Conservation (phyloP, 257 asterid genomes). For the Forsythia viridissima region DNA sequence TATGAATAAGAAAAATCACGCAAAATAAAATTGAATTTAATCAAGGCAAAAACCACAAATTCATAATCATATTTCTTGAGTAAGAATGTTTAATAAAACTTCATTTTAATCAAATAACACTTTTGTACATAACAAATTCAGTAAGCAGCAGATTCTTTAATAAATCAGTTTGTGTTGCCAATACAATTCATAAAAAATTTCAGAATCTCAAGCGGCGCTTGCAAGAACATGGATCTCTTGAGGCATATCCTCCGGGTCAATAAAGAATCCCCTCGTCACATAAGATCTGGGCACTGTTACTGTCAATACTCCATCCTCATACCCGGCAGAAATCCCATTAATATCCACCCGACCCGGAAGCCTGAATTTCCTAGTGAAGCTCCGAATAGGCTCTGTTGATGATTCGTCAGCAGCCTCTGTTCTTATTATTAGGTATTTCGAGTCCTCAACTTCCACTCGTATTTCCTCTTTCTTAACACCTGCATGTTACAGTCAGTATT, state of each 20-base stretch:
- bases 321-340: conserved; percentile 59
- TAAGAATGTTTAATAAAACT: too few relatives aligned
- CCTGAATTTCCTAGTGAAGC: conserved; percentile 59
- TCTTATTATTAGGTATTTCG: conserved; percentile 60
- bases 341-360: conserved; percentile 61
- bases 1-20: too few relatives aligned
- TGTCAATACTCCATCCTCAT: conserved; percentile 61
- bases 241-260: conserved; percentile 43
- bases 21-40: too few relatives aligned
- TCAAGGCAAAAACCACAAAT: too few relatives aligned
- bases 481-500: conserved; percentile 19
- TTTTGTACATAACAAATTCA: too few relatives aligned
- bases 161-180: too few relatives aligned
- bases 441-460: conserved; percentile 69
- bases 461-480: conserved; percentile 72
- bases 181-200: too few relatives aligned
- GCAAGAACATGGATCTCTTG: conserved; percentile 40
- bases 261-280: conserved; percentile 48
- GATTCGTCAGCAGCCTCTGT: conserved; percentile 37
- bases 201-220: conserved; percentile 57
- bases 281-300: conserved; percentile 56
- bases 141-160: too few relatives aligned
- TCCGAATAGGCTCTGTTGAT: conserved; percentile 35
- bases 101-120: too few relatives aligned
- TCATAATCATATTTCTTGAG: too few relatives aligned